Percentiles rank a stretch among this genome's conserved stretches.
phyloP scores from a whole-genome alignment of 2,329 filamentous ascomycete genomes.

The Fusarium hainanense region DNA sequence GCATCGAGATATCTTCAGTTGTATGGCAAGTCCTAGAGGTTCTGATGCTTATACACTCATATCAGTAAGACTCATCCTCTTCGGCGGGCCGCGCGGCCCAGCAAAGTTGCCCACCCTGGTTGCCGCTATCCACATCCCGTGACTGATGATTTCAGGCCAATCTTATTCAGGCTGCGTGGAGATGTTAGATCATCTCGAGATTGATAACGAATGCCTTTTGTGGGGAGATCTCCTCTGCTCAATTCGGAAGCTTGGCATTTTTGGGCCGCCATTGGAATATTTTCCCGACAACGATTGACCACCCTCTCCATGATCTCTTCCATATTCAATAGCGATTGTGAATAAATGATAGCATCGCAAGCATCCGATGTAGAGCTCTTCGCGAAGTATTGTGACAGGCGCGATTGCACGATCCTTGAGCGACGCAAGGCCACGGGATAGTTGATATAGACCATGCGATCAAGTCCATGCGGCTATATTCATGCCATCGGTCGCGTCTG shows the following conservation, averaged over 20 bases:
- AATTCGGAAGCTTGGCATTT: neutral
- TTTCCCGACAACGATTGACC: neutral
- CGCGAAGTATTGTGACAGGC: neutral
- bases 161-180: constrained; percentile 25
- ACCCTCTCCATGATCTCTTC: neutral
- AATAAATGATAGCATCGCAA: neutral
- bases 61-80: neutral
- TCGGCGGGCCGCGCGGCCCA: constrained; percentile 39
- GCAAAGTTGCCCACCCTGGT: constrained; percentile 7
- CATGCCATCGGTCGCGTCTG: constrained; percentile 16
- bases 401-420: neutral
- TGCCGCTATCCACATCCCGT: constrained; percentile 23
- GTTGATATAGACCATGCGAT: neutral
- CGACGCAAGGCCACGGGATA: neutral
- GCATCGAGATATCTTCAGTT: neutral
- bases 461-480: constrained; percentile 15
- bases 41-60: constrained; percentile 3
- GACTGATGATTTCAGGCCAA: constrained; percentile 21
- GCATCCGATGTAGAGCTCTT: neutral
- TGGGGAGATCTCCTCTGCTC: neutral
- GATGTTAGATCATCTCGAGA: constrained; percentile 18
- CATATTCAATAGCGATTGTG: neutral
- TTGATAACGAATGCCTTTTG: constrained; percentile 32
- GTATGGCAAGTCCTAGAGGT: neutral
- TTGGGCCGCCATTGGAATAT: neutral